Evolutionary conservation across 805 yeast genomes (phyloP).

Genomic region (Candida namnaoensis): DNA sequence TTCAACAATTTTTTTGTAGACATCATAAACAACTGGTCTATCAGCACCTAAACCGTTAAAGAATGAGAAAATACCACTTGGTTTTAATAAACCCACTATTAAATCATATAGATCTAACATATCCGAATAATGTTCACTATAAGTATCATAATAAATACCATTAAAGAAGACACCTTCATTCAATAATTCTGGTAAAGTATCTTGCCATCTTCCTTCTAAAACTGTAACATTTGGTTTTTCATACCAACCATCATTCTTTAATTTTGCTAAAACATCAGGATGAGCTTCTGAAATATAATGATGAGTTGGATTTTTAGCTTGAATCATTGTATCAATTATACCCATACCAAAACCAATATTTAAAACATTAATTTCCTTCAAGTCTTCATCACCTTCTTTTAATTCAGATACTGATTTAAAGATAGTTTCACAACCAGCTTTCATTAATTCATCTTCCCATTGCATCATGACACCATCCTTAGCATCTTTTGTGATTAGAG

Average conservation of each 20-base stretch:
- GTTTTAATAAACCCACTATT: conserved; percentile 73
- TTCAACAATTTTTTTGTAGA: conserved; percentile 74
- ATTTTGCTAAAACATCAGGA: conserved; percentile 72
- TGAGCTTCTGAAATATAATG: conserved; percentile 95
- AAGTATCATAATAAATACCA: conserved; percentile 91
- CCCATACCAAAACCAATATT: conserved; percentile 98
- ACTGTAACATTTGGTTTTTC: conserved; percentile 63
- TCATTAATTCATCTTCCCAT: conserved; percentile 86
- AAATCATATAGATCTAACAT: conserved; percentile 80
- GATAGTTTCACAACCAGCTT: conserved; percentile 68
- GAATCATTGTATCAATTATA: conserved; percentile 77
- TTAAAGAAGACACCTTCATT: conserved; percentile 67
- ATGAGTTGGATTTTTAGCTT: conserved; percentile 42
- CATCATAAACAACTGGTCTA: conserved; percentile 67
- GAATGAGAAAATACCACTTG: conserved; percentile 80
- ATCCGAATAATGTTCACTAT: conserved; percentile 84
- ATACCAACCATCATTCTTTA: conserved; percentile 77
- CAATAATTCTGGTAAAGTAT: conserved; percentile 56
- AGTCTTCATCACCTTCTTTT: conserved; percentile 20
- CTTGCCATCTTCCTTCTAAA: conserved; percentile 92
- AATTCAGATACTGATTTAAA: conserved; percentile 34
- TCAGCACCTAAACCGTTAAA: conserved; percentile 90
- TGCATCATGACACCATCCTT: conserved; percentile 96
- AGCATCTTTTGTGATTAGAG: conserved; percentile 63
- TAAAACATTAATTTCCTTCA: conserved; percentile 42